Percentiles rank a stretch among this genome's conserved stretches.
Conservation (phyloP, 2,329 filamentous ascomycete genomes). For the Epichloe gansuensis region DNA sequence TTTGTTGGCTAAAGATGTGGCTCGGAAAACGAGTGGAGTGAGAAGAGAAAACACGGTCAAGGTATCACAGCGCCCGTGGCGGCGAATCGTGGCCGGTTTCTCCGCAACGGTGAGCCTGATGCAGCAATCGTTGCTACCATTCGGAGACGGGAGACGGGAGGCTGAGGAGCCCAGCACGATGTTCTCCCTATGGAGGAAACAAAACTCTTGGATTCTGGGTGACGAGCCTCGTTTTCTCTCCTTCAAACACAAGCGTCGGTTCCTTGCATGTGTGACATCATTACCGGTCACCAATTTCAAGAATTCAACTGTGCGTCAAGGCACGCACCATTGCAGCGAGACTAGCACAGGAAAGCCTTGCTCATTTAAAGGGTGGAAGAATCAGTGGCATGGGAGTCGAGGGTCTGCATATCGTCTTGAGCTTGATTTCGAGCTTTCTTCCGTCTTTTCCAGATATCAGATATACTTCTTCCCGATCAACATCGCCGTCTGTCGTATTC, state of each 20-base stretch:
- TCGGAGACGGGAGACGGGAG: not conserved
- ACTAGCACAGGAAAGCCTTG: not conserved
- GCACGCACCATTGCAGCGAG: not conserved
- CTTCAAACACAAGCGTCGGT: constrained; percentile 1
- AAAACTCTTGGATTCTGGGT: not conserved
- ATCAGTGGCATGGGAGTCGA: not conserved
- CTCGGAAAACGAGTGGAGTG: constrained; percentile 7
- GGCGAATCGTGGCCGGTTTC: constrained; percentile 2
- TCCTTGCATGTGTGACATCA: constrained; percentile 10
- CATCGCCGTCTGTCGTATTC: not conserved
- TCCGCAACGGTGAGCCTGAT: constrained; percentile 6
- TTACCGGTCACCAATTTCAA: constrained; percentile 2
- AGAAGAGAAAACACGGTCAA: not conserved
- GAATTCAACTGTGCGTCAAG: not conserved
- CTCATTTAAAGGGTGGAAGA: not conserved
- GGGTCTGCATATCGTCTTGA: not conserved
- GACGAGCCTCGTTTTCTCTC: constrained; percentile 1
- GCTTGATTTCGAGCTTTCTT: not conserved
- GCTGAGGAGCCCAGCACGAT: not conserved
- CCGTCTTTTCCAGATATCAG: not conserved
- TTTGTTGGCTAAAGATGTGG: constrained; percentile 4
- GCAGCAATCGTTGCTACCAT: not conserved
- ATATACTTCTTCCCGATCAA: not conserved
- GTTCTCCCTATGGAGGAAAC: not conserved
- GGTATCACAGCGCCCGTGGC: constrained; percentile 3